These are phyloP conservation scores for Lenzites betulinus DNA, from an alignment of 768 basidiomycete genomes.

Conservation along the genomic window DNA sequence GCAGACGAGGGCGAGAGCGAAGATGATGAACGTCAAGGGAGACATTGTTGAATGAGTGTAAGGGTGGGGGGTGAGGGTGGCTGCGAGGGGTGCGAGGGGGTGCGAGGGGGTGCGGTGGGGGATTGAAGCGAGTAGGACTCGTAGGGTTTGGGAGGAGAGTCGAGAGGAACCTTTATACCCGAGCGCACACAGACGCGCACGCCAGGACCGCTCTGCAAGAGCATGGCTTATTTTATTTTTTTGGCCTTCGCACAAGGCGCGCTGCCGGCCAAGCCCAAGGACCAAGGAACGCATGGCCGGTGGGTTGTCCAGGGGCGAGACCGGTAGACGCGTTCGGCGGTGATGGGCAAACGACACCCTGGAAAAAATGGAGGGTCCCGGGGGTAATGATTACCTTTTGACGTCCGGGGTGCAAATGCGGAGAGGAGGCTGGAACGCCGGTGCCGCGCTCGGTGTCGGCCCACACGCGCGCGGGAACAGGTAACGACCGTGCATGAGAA, in stretches of 20 bases:
- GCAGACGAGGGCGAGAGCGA: conserved; percentile 44
- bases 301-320: conserved; percentile 7
- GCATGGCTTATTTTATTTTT: conserved; percentile 20
- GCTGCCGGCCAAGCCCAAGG: conserved; percentile 1
- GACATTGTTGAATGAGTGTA: conserved; percentile 37
- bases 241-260: not conserved
- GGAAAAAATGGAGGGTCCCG: conserved; percentile 9
- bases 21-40: conserved; percentile 38
- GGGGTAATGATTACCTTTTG: conserved; percentile 13
- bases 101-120: conserved; percentile 27
- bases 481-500: not conserved
- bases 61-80: conserved; percentile 14
- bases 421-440: conserved; percentile 5
- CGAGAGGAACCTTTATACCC: conserved; percentile 27
- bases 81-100: conserved; percentile 13
- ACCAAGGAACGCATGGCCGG: not conserved
- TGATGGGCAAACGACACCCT: conserved; percentile 13
- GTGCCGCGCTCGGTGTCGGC: not conserved
- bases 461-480: not conserved
- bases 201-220: conserved; percentile 6
- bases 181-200: conserved; percentile 1
- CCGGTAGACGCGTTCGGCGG: not conserved
- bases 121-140: conserved; percentile 29
- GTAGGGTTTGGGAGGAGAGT: conserved; percentile 11
- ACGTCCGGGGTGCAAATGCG: conserved; percentile 16